Conservation (phyloP, 768 basidiomycete genomes). For the Auricularia cornea region DNA sequence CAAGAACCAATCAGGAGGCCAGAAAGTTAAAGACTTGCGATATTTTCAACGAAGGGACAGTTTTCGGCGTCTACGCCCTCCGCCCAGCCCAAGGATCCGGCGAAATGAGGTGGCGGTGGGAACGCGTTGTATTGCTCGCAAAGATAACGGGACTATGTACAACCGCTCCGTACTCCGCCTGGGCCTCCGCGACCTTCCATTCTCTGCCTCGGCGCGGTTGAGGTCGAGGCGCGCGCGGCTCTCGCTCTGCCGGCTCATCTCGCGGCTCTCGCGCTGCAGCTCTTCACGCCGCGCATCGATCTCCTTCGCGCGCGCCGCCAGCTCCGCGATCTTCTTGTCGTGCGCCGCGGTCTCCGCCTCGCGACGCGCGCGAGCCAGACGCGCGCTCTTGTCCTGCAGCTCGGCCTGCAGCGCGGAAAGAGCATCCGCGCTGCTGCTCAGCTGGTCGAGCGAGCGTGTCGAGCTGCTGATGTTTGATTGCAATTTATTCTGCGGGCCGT, state of each 20-base stretch:
- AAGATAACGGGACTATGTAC: no score
- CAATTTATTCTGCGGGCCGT: slow-evolving; percentile 6
- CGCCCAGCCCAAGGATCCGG: no score
- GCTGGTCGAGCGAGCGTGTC: slow-evolving; percentile 49
- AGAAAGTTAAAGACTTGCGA: no score
- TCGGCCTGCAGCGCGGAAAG: slow-evolving; percentile 49
- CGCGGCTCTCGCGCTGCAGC: slow-evolving; percentile 61
- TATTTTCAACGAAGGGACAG: no score
- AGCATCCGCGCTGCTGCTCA: slow-evolving; percentile 45
- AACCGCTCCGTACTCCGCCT: slow-evolving; percentile 26
- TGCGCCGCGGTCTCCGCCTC: slow-evolving; percentile 55
- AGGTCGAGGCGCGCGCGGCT: slow-evolving; percentile 70
- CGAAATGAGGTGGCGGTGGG: no score
- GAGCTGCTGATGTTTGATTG: slow-evolving; percentile 36
- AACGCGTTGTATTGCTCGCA: no score
- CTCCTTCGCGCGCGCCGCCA: slow-evolving; percentile 40
- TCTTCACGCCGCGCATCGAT: slow-evolving; percentile 64
- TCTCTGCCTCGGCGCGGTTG: slow-evolving; percentile 58
- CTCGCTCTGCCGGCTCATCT: slow-evolving; percentile 71
- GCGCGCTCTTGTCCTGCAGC: slow-evolving; percentile 58
- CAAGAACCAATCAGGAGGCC: no score
- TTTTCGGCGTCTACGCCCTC: no score
- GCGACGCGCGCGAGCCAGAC: slow-evolving; percentile 49
- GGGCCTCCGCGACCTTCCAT: slow-evolving; percentile 45
- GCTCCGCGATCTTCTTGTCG: slow-evolving; percentile 53